Evolutionary conservation across 2,329 filamentous ascomycete species (phyloP), one percentile per base, ranked within the genome.

Genomic region (Aspergillus awamori): DNA sequence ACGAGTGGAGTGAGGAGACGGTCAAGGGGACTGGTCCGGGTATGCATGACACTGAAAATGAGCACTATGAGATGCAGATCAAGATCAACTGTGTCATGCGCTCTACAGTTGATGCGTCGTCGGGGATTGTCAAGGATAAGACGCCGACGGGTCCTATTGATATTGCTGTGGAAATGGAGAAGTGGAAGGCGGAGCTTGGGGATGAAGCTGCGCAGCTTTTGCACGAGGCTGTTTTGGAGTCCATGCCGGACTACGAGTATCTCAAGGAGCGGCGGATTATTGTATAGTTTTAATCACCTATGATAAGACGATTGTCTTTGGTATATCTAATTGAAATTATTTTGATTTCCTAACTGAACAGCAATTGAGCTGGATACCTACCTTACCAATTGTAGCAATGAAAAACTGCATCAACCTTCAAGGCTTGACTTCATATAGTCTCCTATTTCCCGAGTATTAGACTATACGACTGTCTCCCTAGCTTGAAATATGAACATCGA

Each of bases 171-270:
- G 76, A 77, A 57, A 63, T 64, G 13, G 61, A 63, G 28, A 73
- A 75, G 58, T 80, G 78, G 78, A 70, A 65, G 54, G 66, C 66
- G 11, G 76, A 77, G 57, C 76, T 76, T 63, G 75, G 74, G 2
- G 68, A 72, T 33, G 65, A 71, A 51, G 47, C 61, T 6, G 71
- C 66, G 11, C 39, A 33, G n/a, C 30, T 65, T 13, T 52, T 77
- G 39, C 69, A 72, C 58, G 63, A 65, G 48, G 62, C 63, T 24
- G 74, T 76, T 13, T 24, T 61, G 39, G 68, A 68, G 30, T 72
- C 76, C 1, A 77, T 79, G 76, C 68, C 71, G 20, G 76, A 79
- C 56, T 80, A 80, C 66, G 72, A 77, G 62, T 79, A 73, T 62
- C 55, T 80, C 54, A 72, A 68, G 60, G 71, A 63, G 4, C 60